Evolutionary conservation across 2,329 filamentous ascomycete genomes (phyloP), one percentile per base, ranked within the genome.

Genomic region (Fusarium mangiferae): DNA sequence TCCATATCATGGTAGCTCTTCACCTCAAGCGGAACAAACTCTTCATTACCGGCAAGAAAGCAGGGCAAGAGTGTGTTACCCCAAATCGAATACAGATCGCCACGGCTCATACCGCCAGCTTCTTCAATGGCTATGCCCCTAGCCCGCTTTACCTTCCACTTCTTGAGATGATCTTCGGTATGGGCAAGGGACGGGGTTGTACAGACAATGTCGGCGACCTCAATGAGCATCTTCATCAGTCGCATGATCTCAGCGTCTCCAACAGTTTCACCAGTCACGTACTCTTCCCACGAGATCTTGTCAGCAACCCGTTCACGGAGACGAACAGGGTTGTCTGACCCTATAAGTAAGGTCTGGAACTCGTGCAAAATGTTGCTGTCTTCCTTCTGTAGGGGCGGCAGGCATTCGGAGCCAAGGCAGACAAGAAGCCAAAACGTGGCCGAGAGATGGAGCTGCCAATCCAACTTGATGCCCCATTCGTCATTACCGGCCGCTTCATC

Each of bases 321-420:
- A 18, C 48, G 22, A 24, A 15, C 4, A 8, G 35, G 22, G 7
- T 10, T 33, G 2, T 51, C 11, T 20, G 28, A 24, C 5, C 11
- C 3, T n/a, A 5, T 11, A 8, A 51, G 15, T 13, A n/a, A 6
- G 3, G 3, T 4, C 22, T 51, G 11, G 11, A 36, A 26, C 0
- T 52, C 12, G 13, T 26, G 33, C 3, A 52, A 9, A 8, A 4
- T 22, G 0, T 2, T 20, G 13, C 4, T 20, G 2, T 52, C 49
- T 1, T 36, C 6, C 9, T 15, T 52, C 1, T 52, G 30, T 6
- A 52, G 2, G 8, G 9, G 9, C 10, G n/a, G 49, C 3, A 52
- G 24, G 7, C n/a, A 15, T 11, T 26, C 6, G 3, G 49, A 36
- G 1, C 13, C 13, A 52, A 52, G 33, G 18, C 49, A 52, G 33